phyloP scores from a whole-genome alignment of 495 filamentous ascomycete genomes.

The Neurospora pannonica region DNA sequence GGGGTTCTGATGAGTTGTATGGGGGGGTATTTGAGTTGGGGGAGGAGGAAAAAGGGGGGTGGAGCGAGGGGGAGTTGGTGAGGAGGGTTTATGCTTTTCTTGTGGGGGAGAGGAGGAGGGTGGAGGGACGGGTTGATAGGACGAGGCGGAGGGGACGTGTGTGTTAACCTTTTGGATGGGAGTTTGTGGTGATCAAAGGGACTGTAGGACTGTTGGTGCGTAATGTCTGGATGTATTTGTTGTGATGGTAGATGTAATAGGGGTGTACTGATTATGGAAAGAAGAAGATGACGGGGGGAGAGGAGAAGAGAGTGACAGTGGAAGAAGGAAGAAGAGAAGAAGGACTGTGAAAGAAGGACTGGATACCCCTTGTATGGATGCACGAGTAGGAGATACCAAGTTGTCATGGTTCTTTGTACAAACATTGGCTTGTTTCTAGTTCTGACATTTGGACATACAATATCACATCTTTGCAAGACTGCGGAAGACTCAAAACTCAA shows the following conservation, averaged over 20 bases:
- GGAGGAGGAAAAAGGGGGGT: slow-evolving; percentile 10
- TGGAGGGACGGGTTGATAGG: slow-evolving; percentile 9
- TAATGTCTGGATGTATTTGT: background rate
- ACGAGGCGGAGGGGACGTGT: background rate
- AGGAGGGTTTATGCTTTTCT: slow-evolving; percentile 43
- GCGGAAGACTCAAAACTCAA: background rate
- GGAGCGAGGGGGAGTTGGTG: slow-evolving; percentile 36
- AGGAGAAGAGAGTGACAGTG: background rate
- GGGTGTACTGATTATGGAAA: background rate
- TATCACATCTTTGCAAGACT: background rate
- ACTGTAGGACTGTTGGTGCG: too few relatives aligned
- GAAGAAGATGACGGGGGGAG: background rate
- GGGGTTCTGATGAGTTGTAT: background rate
- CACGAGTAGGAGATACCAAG: background rate
- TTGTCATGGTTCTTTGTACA: background rate
- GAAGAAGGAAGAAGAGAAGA: background rate
- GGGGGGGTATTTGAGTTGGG: background rate
- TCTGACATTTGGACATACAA: background rate
- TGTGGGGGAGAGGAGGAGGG: slow-evolving; percentile 34
- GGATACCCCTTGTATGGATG: background rate
- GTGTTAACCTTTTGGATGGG: too few relatives aligned
- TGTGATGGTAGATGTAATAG: background rate
- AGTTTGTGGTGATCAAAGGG: too few relatives aligned
- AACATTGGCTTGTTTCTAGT: background rate
- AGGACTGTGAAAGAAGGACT: background rate